Evolutionary conservation across 257 asterid genomes (phyloP).

Genomic region (Primulina huaijiensis): DNA sequence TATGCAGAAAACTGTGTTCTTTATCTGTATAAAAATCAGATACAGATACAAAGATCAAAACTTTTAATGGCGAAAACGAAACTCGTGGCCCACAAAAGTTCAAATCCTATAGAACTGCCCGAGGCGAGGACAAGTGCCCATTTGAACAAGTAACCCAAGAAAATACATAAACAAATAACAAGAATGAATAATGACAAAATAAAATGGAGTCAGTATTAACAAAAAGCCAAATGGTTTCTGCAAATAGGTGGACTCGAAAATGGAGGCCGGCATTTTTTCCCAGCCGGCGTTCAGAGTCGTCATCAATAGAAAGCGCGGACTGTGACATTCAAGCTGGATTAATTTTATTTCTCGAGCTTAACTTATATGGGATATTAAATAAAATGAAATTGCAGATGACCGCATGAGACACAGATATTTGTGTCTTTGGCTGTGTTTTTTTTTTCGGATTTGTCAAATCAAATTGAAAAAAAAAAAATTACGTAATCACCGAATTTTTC

Average conservation of each 20-base stretch:
- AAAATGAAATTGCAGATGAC: not conserved
- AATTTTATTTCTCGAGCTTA: not conserved
- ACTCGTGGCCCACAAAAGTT: slow-evolving; percentile 3
- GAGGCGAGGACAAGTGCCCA: not conserved
- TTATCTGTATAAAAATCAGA: not conserved
- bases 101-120: slow-evolving; percentile 16
- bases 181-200: slow-evolving; percentile 21
- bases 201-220: not conserved
- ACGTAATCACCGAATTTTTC: not conserved
- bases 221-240: not conserved
- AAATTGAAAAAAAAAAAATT: not conserved
- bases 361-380: slow-evolving; percentile 2
- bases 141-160: slow-evolving; percentile 25
- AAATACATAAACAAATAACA: slow-evolving; percentile 7
- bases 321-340: not conserved
- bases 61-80: not conserved
- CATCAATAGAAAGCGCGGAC: slow-evolving; percentile 18
- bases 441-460: slow-evolving; percentile 12
- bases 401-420: not conserved
- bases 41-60: not conserved
- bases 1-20: slow-evolving; percentile 3
- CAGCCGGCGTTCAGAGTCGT: slow-evolving; percentile 34
- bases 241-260: not conserved
- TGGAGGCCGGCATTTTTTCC: slow-evolving; percentile 28
- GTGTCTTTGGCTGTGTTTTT: not conserved